Percentiles rank a stretch among this genome's conserved stretches.
Evolutionary conservation across 176 grass and related monocot species (phyloP).

Genomic region (Oryza glaberrima): DNA sequence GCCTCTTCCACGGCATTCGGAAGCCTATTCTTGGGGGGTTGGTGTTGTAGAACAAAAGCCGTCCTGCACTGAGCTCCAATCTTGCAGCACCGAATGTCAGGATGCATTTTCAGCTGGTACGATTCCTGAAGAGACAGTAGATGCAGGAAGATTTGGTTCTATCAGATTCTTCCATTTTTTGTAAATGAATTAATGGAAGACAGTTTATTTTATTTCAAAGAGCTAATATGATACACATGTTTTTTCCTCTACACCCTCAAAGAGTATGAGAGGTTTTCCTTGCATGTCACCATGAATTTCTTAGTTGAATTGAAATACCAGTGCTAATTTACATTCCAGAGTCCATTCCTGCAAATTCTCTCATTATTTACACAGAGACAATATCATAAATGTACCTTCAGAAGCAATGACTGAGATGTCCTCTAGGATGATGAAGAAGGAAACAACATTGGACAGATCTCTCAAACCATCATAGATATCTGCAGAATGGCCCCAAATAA

Average conservation of each 20-base stretch:
- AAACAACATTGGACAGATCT: conserved; percentile 6
- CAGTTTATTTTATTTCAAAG: conserved; percentile 44
- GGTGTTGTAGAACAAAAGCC: conserved; percentile 48
- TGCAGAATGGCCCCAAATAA: background rate
- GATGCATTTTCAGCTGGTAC: conserved; percentile 34
- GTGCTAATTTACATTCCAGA: conserved; percentile 41
- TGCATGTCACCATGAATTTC: conserved; percentile 38
- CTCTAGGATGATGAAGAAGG: background rate
- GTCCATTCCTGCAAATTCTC: background rate
- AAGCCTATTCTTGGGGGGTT: conserved; percentile 43
- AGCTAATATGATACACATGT: conserved; percentile 61
- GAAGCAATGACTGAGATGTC: conserved; percentile 1
- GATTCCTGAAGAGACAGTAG: conserved; percentile 52
- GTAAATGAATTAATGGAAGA: conserved; percentile 57
- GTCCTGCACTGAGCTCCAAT: conserved; percentile 4
- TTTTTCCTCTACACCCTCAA: conserved; percentile 37
- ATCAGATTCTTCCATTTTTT: conserved; percentile 75
- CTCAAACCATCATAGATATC: background rate
- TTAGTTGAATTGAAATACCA: conserved; percentile 35
- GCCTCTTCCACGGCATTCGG: conserved; percentile 26
- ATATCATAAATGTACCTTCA: conserved; percentile 14
- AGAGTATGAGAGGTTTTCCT: conserved; percentile 38
- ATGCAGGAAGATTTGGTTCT: conserved; percentile 58
- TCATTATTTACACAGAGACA: background rate
- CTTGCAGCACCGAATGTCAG: conserved; percentile 53